Percentiles rank a stretch among this genome's conserved stretches.
Conservation (phyloP, 441 rosid genomes). For the Populus hybrid region DNA sequence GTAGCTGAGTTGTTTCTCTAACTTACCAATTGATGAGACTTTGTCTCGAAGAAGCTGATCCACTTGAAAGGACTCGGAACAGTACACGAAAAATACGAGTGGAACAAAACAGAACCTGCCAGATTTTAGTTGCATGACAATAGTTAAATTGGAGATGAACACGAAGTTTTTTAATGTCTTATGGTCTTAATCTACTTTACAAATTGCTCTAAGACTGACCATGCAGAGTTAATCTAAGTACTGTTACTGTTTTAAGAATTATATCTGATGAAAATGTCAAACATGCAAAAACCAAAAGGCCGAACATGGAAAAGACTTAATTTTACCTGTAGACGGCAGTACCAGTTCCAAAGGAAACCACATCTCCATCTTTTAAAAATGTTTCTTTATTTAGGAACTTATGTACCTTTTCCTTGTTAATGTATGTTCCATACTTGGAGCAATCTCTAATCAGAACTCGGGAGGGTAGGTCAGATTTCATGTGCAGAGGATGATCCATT, state of each 20-base stretch:
- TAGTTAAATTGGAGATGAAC: not conserved
- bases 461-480: slow-evolving; percentile 26
- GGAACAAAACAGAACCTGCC: slow-evolving; percentile 72
- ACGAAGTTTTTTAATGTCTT: not conserved
- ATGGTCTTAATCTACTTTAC: not conserved
- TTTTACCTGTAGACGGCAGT: slow-evolving; percentile 72
- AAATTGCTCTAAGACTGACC: not conserved
- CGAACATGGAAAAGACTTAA: not conserved
- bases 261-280: not conserved
- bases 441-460: slow-evolving; percentile 61
- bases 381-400: slow-evolving; percentile 61
- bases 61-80: slow-evolving; percentile 39
- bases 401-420: slow-evolving; percentile 61
- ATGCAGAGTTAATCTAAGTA: not conserved
- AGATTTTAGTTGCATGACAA: slow-evolving; percentile 10
- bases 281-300: not conserved
- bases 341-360: slow-evolving; percentile 82
- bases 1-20: slow-evolving; percentile 8
- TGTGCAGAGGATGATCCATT: slow-evolving; percentile 16
- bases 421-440: slow-evolving; percentile 86
- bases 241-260: not conserved
- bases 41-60: slow-evolving; percentile 43
- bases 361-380: slow-evolving; percentile 60
- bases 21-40: slow-evolving; percentile 75
- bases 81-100: slow-evolving; percentile 43